Conservation (phyloP, 2,329 filamentous ascomycete genomes). For the Falciphora oryzae region DNA sequence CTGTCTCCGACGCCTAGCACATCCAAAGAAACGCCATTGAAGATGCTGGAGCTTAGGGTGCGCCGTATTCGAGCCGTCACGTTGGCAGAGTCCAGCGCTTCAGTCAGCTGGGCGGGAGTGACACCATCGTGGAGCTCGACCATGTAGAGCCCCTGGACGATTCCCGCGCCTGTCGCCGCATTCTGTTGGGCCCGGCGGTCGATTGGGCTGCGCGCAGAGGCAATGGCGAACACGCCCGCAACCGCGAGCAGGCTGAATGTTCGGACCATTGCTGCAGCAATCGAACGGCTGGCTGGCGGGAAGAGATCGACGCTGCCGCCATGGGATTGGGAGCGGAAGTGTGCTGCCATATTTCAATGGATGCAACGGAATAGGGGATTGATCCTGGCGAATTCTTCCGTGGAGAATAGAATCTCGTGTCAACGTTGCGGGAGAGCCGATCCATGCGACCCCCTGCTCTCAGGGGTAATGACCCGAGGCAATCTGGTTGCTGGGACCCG, state of each 20-base stretch:
- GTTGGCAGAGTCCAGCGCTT: neutral
- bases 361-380: neutral
- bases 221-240: neutral
- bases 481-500: no score
- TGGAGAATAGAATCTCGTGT: neutral
- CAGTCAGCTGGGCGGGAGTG: neutral
- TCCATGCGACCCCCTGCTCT: no score
- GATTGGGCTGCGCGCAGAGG: neutral
- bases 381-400: neutral
- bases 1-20: constrained; percentile 6
- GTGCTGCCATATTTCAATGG: neutral
- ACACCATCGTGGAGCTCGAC: constrained; percentile 18
- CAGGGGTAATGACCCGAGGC: no score
- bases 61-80: constrained; percentile 10
- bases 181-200: neutral
- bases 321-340: neutral
- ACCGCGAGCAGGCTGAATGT: neutral
- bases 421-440: no score
- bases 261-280: neutral
- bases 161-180: neutral
- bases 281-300: neutral
- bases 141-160: constrained; percentile 13
- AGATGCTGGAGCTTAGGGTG: constrained; percentile 10
- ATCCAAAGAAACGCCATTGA: constrained; percentile 19
- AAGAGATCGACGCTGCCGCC: neutral